Evolutionary conservation across 441 rosid species (phyloP).

Genomic region (Melianthus villosus): DNA sequence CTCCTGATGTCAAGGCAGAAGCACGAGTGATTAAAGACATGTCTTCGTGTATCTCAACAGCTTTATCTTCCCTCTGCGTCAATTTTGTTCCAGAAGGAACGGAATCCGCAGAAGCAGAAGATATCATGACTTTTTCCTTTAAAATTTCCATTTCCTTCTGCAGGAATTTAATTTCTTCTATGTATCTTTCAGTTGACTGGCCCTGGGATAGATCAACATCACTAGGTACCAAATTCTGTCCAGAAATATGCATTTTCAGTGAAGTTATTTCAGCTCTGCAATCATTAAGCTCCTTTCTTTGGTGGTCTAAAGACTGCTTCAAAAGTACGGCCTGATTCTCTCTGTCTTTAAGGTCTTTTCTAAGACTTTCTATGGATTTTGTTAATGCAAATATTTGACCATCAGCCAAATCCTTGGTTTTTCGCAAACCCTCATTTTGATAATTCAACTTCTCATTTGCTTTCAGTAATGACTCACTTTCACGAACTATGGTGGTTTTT

Average conservation of each 20-base stretch:
- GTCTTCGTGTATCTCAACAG: constrained; percentile 53
- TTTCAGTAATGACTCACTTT: constrained; percentile 42
- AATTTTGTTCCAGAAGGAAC: constrained; percentile 19
- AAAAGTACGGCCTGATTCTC: constrained; percentile 52
- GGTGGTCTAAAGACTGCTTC: constrained; percentile 59
- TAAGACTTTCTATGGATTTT: constrained; percentile 47
- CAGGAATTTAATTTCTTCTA: constrained; percentile 41
- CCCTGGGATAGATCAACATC: constrained; percentile 33
- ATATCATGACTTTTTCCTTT: constrained; percentile 17
- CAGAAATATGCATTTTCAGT: constrained; percentile 72
- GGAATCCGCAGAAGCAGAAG: constrained; percentile 20
- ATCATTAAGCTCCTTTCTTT: constrained; percentile 63
- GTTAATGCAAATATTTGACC: constrained; percentile 40
- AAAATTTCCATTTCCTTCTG: constrained; percentile 45
- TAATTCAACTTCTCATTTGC: constrained; percentile 33
- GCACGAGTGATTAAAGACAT: constrained; percentile 29
- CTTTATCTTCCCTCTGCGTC: constrained; percentile 41
- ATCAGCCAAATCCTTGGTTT: constrained; percentile 35
- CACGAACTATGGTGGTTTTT: constrained; percentile 70
- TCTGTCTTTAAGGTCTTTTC: constrained; percentile 55
- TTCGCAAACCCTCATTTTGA: constrained; percentile 36
- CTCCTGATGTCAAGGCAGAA: constrained; percentile 16
- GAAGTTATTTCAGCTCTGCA: constrained; percentile 85
- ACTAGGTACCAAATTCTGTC: constrained; percentile 21
- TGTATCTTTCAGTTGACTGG: constrained; percentile 34